Conservation (phyloP, 1,284 basidiomycete species). For the Inonotus obliquus region DNA sequence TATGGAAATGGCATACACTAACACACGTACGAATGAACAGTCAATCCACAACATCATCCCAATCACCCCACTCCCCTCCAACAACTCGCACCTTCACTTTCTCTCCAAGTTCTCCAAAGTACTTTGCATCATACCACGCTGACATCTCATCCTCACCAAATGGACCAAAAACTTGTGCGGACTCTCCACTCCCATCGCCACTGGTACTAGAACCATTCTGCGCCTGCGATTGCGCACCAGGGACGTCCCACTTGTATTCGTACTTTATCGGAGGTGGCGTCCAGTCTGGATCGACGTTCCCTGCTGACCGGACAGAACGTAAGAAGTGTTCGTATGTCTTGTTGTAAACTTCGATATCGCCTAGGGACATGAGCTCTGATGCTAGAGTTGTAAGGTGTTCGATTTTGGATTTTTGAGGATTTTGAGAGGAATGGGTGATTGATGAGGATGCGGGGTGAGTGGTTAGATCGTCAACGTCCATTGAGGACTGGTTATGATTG, state of each 20-base stretch:
- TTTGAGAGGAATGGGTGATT: conserved; percentile 24
- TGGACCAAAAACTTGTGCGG: conserved; percentile 61
- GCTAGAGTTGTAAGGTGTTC: conserved; percentile 78
- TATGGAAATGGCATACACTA: neutral
- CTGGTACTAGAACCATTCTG: conserved; percentile 30
- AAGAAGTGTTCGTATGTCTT: conserved; percentile 81
- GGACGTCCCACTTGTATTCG: conserved; percentile 74
- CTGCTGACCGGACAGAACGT: conserved; percentile 64
- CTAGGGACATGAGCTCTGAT: conserved; percentile 76
- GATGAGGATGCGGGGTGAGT: conserved; percentile 25
- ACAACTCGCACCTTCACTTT: conserved; percentile 62
- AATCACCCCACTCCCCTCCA: conserved; percentile 65
- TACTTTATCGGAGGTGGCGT: conserved; percentile 69
- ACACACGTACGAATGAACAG: neutral
- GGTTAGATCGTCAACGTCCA: conserved; percentile 12
- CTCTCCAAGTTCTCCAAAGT: conserved; percentile 70
- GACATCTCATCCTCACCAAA: conserved; percentile 72
- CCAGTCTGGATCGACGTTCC: conserved; percentile 66
- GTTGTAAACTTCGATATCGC: conserved; percentile 79
- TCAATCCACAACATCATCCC: conserved; percentile 43
- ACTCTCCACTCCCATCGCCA: no score
- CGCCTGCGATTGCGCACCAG: conserved; percentile 34
- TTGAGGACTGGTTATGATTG: neutral
- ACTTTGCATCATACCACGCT: conserved; percentile 68
- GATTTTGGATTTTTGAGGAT: conserved; percentile 48